Evolutionary conservation across 139 green algal genomes (phyloP).

Genomic region (Auxenochlorella pyrenoidosa): DNA sequence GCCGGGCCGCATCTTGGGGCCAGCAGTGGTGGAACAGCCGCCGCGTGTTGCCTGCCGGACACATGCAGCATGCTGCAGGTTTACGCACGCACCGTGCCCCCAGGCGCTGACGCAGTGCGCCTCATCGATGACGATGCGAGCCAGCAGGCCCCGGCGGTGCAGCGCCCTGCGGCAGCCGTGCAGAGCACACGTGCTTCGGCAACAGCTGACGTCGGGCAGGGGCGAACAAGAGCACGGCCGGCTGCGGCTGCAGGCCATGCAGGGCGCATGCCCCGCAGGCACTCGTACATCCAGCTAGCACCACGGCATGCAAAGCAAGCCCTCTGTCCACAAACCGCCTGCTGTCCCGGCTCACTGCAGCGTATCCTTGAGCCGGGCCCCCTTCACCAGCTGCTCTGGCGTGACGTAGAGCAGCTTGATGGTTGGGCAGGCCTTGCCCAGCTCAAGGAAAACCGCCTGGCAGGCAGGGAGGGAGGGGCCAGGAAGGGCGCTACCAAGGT

Average conservation of each 20-base stretch:
- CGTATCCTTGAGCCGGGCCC: constrained; percentile 32
- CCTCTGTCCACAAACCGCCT: neutral
- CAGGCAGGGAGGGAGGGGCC: neutral
- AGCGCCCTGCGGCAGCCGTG: neutral
- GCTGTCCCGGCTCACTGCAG: constrained; percentile 32
- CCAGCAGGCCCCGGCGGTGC: constrained; percentile 52
- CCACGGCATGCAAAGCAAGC: neutral
- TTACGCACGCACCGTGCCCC: constrained; percentile 62
- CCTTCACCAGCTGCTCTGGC: constrained; percentile 75
- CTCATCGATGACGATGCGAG: constrained; percentile 82
- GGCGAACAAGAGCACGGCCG: neutral
- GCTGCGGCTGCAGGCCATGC: neutral
- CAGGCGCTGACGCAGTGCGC: constrained; percentile 82
- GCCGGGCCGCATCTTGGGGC: neutral
- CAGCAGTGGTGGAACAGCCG: neutral
- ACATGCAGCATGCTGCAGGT: neutral
- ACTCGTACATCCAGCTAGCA: neutral
- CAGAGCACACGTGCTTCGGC: too few relatives aligned
- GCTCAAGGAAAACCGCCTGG: constrained; percentile 52
- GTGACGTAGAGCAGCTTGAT: constrained; percentile 92
- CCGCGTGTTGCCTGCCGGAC: neutral
- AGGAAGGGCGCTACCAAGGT: neutral
- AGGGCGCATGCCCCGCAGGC: neutral
- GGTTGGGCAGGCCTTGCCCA: constrained; percentile 66
- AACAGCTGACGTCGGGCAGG: neutral